Percentiles rank a stretch among this genome's conserved stretches.
These are phyloP conservation scores for Diaporthe helianthi DNA, from an alignment of 2,329 filamentous ascomycete species.

Conservation along the genomic window DNA sequence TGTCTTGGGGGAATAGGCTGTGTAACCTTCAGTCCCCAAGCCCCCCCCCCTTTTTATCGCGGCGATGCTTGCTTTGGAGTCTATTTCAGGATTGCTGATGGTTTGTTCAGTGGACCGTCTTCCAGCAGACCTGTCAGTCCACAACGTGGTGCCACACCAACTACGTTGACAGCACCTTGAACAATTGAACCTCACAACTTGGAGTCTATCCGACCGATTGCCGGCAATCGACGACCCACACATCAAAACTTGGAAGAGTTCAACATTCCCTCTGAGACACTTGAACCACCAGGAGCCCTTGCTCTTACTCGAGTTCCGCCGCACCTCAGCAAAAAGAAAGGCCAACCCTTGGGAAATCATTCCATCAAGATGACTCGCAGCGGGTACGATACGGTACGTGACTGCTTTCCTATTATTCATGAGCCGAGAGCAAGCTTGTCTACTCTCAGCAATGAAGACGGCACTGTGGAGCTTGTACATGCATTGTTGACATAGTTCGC, in stretches of 20 bases:
- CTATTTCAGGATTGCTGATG: not conserved
- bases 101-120: conserved; percentile 11
- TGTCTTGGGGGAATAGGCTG: not conserved
- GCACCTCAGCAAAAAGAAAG: not conserved
- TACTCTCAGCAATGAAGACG: not conserved
- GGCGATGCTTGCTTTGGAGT: not conserved
- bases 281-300: not conserved
- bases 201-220: conserved; percentile 15
- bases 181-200: not conserved
- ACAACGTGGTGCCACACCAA: not conserved
- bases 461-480: not conserved
- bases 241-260: not conserved
- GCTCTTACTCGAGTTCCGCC: not conserved
- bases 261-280: not conserved
- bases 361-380: conserved; percentile 12
- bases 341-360: no score
- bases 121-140: conserved; percentile 6
- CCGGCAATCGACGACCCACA: conserved; percentile 5
- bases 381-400: conserved; percentile 23
- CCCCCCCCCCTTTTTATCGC: not conserved
- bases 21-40: not conserved
- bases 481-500: not conserved
- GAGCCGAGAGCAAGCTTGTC: not conserved
- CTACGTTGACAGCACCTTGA: not conserved
- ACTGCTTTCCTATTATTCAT: not conserved